Evolutionary conservation across 1,284 basidiomycete species (phyloP), one percentile per base, ranked within the genome.

Genomic region (Ceratobasidium sp.): DNA sequence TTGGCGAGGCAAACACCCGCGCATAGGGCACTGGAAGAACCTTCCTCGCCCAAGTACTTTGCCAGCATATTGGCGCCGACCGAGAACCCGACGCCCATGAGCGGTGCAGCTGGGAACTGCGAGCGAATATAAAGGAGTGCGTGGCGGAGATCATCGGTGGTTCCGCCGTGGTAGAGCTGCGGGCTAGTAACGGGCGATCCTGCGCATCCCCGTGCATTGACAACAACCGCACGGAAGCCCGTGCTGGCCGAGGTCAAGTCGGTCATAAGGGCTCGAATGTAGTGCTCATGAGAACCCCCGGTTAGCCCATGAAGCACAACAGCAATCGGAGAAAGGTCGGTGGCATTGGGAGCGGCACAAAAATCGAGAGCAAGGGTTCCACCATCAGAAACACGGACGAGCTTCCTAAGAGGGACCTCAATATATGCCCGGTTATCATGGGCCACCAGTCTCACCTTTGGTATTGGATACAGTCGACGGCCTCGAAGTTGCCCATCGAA

Each of bases 1-100:
- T 77, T 77, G 13, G 81, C 83, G 13, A 84, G 75, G 7, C 80
- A 79, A 36, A 80, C 73, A 9, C 77, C 83, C 0, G 76, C 77
- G 3, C 78, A 78, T 2, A 84, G 74, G 0, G 82, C 77, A 1
- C 80, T 82, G 0, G 70, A 47, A 1, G 77, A 76, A 0, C 90
- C 90, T 76, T 95, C 90, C 77, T 97, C 89, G 4, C 91, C 94
- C 52, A 96, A 80, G 77, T 97, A 98, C 72, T 92, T 86, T 16
- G 92, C 89, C 71, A 99, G 79, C 50, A 98, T 88, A 75, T 93
- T 93, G 42, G 95, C 92, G 58, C 97, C 97, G 52, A 99, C 85
- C 1, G 93, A 97, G 80, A 98, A 99, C 6, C 94, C 94, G 29
- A 97, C 79, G 14, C 93, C 96, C 30, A 96, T 80, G 42, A 98